A percentile compares a stretch with the other conserved stretches of the same genome.
phyloP scores from a whole-genome alignment of 768 basidiomycete genomes.

The Leccinum barrowsii region DNA sequence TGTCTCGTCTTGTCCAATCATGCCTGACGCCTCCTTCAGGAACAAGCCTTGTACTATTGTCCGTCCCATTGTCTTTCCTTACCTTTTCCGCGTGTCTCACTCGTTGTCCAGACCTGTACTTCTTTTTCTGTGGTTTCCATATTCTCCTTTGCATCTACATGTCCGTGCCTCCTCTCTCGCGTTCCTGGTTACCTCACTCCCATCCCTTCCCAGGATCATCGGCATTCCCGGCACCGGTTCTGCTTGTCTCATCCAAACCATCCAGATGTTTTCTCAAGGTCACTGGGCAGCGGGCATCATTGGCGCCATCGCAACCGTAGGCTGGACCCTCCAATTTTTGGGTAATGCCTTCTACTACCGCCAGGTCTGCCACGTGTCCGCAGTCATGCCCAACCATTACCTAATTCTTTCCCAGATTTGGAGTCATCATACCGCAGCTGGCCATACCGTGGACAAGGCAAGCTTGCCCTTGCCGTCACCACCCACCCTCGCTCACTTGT shows the following conservation, averaged over 20 bases:
- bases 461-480: constrained; percentile 13
- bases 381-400: constrained; percentile 3
- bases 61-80: constrained; percentile 33
- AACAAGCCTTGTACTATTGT: constrained; percentile 94
- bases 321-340: constrained; percentile 83
- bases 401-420: constrained; percentile 53
- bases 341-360: constrained; percentile 82
- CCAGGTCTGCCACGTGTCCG: constrained; percentile 45
- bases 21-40: constrained; percentile 43
- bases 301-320: constrained; percentile 74
- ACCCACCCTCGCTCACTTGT: constrained; percentile 6
- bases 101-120: constrained; percentile 74
- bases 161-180: constrained; percentile 40
- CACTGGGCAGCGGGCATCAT: constrained; percentile 80
- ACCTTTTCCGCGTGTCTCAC: constrained; percentile 4
- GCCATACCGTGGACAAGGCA: constrained; percentile 86
- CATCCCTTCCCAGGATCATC: constrained; percentile 64
- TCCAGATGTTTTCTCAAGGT: constrained; percentile 69
- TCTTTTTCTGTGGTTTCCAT: constrained; percentile 96
- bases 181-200: constrained; percentile 17
- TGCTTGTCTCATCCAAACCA: constrained; percentile 91
- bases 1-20: constrained; percentile 22
- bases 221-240: constrained; percentile 95
- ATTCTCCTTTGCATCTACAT: constrained; percentile 90
- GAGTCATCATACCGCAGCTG: constrained; percentile 73